Evolutionary conservation across 2,329 filamentous ascomycete genomes (phyloP).

Genomic region (Penicillium sp.): DNA sequence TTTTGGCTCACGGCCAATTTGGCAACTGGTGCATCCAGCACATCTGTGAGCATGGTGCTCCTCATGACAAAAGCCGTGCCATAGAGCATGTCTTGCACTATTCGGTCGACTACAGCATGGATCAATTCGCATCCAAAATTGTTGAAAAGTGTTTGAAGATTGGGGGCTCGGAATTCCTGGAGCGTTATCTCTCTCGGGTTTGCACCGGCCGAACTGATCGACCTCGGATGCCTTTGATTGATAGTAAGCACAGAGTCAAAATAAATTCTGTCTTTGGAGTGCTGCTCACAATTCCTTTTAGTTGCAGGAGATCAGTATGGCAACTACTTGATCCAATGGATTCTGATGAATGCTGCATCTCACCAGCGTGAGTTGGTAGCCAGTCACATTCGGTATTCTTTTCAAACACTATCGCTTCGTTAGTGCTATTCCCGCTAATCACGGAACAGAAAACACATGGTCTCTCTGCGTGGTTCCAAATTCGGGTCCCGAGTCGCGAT

Average conservation of each 20-base stretch:
- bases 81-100: slow-evolving; percentile 93
- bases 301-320: slow-evolving; percentile 97
- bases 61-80: slow-evolving; percentile 83
- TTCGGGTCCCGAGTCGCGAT: slow-evolving; percentile 97
- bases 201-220: slow-evolving; percentile 86
- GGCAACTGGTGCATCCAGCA: slow-evolving; percentile 99
- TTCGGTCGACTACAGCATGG: slow-evolving; percentile 94
- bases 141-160: slow-evolving; percentile 99
- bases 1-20: slow-evolving; percentile 94
- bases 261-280: background rate
- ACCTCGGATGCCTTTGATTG: slow-evolving; percentile 92
- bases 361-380: slow-evolving; percentile 92
- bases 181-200: slow-evolving; percentile 87
- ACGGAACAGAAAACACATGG: slow-evolving; percentile 83
- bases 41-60: slow-evolving; percentile 91
- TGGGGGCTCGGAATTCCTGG: slow-evolving; percentile 79
- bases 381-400: slow-evolving; percentile 67
- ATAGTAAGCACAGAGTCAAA: slow-evolving; percentile 56
- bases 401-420: background rate
- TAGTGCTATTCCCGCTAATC: background rate
- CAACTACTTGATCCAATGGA: slow-evolving; percentile 97
- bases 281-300: slow-evolving; percentile 23
- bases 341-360: slow-evolving; percentile 77
- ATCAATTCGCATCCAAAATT: slow-evolving; percentile 98
- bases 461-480: slow-evolving; percentile 94